A percentile compares a stretch with the other conserved stretches of the same genome.
Evolutionary conservation across 805 yeast species (phyloP).

Genomic region (Ogataea angusta): DNA sequence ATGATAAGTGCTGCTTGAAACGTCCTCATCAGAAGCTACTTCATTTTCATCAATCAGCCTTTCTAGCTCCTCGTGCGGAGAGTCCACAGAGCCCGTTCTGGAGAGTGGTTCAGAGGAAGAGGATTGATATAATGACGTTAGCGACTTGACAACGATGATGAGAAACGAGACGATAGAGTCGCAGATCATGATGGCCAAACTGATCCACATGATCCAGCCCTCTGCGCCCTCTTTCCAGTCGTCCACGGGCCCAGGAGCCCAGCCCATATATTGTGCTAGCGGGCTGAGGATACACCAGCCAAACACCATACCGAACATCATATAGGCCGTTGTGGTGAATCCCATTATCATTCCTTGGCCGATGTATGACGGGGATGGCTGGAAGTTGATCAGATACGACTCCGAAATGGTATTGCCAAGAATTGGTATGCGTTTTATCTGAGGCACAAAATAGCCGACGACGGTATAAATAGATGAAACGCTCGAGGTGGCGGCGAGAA

Average conservation of each 20-base stretch:
- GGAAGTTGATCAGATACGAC: slow-evolving; percentile 77
- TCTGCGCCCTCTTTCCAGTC: slow-evolving; percentile 95
- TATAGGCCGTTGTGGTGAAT: slow-evolving; percentile 79
- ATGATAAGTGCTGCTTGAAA: slow-evolving; percentile 21
- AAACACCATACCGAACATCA: slow-evolving; percentile 82
- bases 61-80: slow-evolving; percentile 4
- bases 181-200: slow-evolving; percentile 88
- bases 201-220: slow-evolving; percentile 96
- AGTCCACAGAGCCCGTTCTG: not conserved
- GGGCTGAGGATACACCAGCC: slow-evolving; percentile 97
- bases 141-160: slow-evolving; percentile 52
- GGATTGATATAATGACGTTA: slow-evolving; percentile 9
- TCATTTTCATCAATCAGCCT: slow-evolving; percentile 12
- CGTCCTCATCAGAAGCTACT: slow-evolving; percentile 23
- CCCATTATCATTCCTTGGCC: slow-evolving; percentile 99
- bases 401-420: slow-evolving; percentile 66
- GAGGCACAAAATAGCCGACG: slow-evolving; percentile 68
- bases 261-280: slow-evolving; percentile 58
- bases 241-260: slow-evolving; percentile 89
- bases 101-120: not conserved
- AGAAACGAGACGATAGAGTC: slow-evolving; percentile 82
- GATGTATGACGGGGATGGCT: slow-evolving; percentile 95
- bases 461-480: slow-evolving; percentile 74
- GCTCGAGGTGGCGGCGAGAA: slow-evolving; percentile 57
- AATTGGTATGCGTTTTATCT: slow-evolving; percentile 64